These are phyloP conservation scores for Didymella segeticola DNA, from an alignment of 2,329 filamentous ascomycete species.

Conservation along the genomic window DNA sequence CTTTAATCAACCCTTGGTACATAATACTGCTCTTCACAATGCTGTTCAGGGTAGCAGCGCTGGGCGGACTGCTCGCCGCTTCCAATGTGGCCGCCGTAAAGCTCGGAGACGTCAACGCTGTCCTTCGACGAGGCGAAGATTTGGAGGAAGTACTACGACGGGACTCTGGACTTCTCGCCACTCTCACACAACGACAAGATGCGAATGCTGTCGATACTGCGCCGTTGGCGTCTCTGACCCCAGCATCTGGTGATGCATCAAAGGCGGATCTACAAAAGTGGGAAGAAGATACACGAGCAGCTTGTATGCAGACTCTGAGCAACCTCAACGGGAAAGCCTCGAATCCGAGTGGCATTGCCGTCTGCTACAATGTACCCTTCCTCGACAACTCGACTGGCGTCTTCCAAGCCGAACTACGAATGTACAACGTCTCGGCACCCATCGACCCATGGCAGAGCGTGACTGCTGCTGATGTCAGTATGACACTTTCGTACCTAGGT, in stretches of 20 bases:
- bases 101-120: constrained; percentile 29
- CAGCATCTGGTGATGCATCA: constrained; percentile 45
- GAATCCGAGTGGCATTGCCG: constrained; percentile 78
- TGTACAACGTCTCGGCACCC: constrained; percentile 72
- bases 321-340: constrained; percentile 62
- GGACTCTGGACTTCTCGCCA: constrained; percentile 44
- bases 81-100: constrained; percentile 42
- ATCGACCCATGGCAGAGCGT: constrained; percentile 56
- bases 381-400: constrained; percentile 71
- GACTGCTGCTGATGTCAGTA: constrained; percentile 48
- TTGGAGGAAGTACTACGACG: constrained; percentile 43
- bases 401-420: constrained; percentile 78
- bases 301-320: constrained; percentile 66
- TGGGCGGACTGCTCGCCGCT: constrained; percentile 44
- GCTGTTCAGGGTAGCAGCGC: constrained; percentile 39
- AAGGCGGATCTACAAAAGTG: constrained; percentile 42
- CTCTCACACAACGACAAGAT: constrained; percentile 46
- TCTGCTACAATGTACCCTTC: constrained; percentile 82
- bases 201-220: constrained; percentile 35
- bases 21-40: constrained; percentile 43
- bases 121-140: constrained; percentile 39
- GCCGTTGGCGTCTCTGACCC: constrained; percentile 41
- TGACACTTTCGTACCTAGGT: constrained; percentile 52
- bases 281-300: constrained; percentile 52
- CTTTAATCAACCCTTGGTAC: constrained; percentile 44